Evolutionary conservation across 169 alveolate species (phyloP).

Genomic region (Plasmodium relictum): DNA sequence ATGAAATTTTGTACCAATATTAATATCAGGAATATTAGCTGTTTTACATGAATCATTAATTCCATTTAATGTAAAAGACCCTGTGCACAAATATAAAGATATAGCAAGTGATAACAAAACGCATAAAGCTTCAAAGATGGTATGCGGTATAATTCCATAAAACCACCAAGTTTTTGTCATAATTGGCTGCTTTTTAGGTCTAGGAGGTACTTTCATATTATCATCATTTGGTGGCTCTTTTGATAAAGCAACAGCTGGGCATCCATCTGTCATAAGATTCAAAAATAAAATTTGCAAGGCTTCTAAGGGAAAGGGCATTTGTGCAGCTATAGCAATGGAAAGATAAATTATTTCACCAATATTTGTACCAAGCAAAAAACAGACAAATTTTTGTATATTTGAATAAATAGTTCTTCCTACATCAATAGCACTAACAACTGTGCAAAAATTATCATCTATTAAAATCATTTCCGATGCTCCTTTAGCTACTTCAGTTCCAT

Average conservation of each 20-base stretch:
- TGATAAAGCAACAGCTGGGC: conserved; percentile 95
- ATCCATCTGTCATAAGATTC: conserved; percentile 93
- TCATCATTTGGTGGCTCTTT: conserved; percentile 93
- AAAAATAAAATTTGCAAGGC: conserved; percentile 93
- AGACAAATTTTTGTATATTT: conserved; percentile 95
- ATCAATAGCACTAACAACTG: conserved; percentile 99
- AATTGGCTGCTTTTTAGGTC: conserved; percentile 91
- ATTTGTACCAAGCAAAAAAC: conserved; percentile 94
- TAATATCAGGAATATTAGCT: conserved; percentile 70
- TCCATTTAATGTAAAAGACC: conserved; percentile 84
- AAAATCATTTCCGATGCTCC: conserved; percentile 99
- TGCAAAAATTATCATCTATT: conserved; percentile 99
- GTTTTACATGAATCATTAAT: conserved; percentile 83
- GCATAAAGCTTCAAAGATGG: conserved; percentile 91
- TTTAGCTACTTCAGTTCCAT: conserved; percentile 99
- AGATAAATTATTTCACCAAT: conserved; percentile 93
- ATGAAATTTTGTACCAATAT: conserved; percentile 13
- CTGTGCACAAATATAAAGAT: conserved; percentile 90
- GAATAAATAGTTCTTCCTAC: conserved; percentile 98
- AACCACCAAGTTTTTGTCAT: conserved; percentile 95
- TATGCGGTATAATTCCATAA: conserved; percentile 92
- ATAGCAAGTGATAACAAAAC: conserved; percentile 89
- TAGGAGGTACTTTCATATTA: conserved; percentile 92
- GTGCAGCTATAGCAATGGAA: conserved; percentile 88
- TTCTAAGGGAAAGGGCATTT: conserved; percentile 92